Percentiles rank a stretch among this genome's conserved stretches.
phyloP scores from a whole-genome alignment of 169 alveolate species.

The Amoebophrya sp. region DNA sequence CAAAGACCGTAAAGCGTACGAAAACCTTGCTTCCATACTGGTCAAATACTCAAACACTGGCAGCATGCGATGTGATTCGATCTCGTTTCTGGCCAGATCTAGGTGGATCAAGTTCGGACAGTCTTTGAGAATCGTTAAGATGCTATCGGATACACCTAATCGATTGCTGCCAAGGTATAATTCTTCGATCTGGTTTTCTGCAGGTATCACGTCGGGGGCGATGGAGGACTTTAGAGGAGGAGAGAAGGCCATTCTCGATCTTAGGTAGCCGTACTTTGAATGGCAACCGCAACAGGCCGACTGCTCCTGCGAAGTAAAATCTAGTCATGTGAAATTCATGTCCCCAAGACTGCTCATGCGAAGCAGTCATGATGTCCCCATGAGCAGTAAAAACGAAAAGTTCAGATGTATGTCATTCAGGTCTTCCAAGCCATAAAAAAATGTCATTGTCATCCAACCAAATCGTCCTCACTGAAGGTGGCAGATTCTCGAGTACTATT shows the following conservation, averaged over 20 bases:
- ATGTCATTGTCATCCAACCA: not conserved
- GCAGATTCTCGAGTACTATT: not conserved
- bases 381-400: too few relatives aligned
- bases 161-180: not conserved
- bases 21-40: not conserved
- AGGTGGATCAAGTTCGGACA: not conserved
- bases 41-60: not conserved
- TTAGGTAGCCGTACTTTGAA: too few relatives aligned
- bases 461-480: not conserved
- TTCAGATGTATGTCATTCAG: too few relatives aligned
- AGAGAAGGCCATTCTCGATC: too few relatives aligned
- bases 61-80: not conserved
- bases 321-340: too few relatives aligned
- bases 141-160: not conserved
- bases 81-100: not conserved
- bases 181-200: not conserved
- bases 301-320: too few relatives aligned
- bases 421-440: too few relatives aligned
- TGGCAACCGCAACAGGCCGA: too few relatives aligned
- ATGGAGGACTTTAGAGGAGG: too few relatives aligned
- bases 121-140: not conserved
- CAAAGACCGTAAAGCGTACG: not conserved
- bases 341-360: too few relatives aligned
- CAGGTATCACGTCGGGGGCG: not conserved
- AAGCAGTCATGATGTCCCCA: too few relatives aligned